phyloP scores from a whole-genome alignment of 1,284 basidiomycete species.

The Naganishia cerealis region DNA sequence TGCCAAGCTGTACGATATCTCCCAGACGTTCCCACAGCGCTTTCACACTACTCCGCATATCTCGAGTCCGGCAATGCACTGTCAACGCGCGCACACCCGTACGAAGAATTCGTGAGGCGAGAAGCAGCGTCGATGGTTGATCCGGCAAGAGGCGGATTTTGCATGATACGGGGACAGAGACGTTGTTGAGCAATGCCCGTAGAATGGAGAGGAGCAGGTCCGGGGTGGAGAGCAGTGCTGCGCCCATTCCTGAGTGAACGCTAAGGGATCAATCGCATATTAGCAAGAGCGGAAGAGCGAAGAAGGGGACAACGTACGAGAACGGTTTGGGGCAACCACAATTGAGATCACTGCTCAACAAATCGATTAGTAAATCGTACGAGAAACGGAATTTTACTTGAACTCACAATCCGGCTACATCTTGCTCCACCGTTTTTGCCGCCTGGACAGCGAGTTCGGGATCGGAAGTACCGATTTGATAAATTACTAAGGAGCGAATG shows the following conservation, averaged over 20 bases:
- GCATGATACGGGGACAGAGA: conserved; percentile 79
- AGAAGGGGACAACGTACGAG: conserved; percentile 56
- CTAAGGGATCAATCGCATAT: conserved; percentile 33
- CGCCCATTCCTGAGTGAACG: conserved; percentile 93
- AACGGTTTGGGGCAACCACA: conserved; percentile 91
- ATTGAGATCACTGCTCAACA: conserved; percentile 48
- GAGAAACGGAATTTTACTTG: background rate
- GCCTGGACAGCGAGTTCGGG: conserved; percentile 89
- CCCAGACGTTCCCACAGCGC: conserved; percentile 76
- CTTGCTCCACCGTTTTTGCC: conserved; percentile 78
- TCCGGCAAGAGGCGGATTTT: conserved; percentile 89
- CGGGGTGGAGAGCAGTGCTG: conserved; percentile 86
- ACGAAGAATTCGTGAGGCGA: conserved; percentile 80
- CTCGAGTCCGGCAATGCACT: conserved; percentile 90
- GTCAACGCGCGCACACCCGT: conserved; percentile 88
- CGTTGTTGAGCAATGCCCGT: conserved; percentile 68
- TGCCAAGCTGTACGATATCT: conserved; percentile 73
- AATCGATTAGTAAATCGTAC: conserved; percentile 4
- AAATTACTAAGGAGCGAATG: conserved; percentile 46
- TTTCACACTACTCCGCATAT: conserved; percentile 81
- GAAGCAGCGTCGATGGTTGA: conserved; percentile 79
- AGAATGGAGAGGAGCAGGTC: conserved; percentile 87
- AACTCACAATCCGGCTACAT: conserved; percentile 76
- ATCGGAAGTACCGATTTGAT: conserved; percentile 85
- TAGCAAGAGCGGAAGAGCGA: background rate